Conservation (phyloP, 768 basidiomycete species). For the Russula abietina region DNA sequence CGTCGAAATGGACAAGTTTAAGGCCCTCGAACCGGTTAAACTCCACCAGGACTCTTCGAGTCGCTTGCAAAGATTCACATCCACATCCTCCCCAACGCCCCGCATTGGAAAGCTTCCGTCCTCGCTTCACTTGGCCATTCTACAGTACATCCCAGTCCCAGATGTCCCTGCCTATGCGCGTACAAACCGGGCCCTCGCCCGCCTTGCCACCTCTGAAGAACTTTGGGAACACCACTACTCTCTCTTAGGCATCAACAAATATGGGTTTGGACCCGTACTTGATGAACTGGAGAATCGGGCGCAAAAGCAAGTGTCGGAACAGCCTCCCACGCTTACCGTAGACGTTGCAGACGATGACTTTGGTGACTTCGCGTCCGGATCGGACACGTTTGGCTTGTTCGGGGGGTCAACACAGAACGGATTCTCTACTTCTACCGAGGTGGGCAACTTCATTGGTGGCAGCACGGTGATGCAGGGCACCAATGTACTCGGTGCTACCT, state of each 20-base stretch:
- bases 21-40: conserved; percentile 65
- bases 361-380: conserved; percentile 67
- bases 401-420: conserved; percentile 9
- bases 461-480: conserved; percentile 30
- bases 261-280: conserved; percentile 43
- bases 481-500: conserved; percentile 34
- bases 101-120: conserved; percentile 75
- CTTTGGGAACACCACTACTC: conserved; percentile 76
- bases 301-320: conserved; percentile 36
- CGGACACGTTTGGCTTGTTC: conserved; percentile 18
- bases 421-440: conserved; percentile 35
- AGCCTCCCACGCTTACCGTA: conserved; percentile 56
- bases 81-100: conserved; percentile 19
- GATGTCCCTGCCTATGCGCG: conserved; percentile 75
- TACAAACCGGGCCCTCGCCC: conserved; percentile 55
- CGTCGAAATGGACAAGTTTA: conserved; percentile 75
- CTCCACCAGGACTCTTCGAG: conserved; percentile 30
- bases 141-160: conserved; percentile 68
- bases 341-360: conserved; percentile 76
- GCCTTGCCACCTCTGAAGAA: conserved; percentile 60
- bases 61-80: background rate
- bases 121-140: conserved; percentile 67
- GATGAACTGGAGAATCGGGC: conserved; percentile 53
- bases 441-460: conserved; percentile 44
- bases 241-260: conserved; percentile 47